phyloP scores from a whole-genome alignment of 345 rosid species.

The Eucalyptus urophylla region DNA sequence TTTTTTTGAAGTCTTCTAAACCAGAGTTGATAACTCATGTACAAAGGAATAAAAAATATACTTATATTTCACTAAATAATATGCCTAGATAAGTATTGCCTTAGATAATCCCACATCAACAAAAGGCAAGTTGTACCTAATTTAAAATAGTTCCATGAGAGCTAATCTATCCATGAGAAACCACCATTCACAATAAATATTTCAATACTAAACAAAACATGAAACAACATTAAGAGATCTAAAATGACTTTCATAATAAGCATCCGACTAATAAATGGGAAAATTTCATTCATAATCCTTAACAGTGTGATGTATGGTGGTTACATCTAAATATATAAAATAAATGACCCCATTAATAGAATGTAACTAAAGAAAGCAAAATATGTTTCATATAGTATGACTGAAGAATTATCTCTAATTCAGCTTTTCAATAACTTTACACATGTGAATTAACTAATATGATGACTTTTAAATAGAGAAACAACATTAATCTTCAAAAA shows the following conservation, averaged over 20 bases:
- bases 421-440: not conserved
- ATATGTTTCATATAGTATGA: not conserved
- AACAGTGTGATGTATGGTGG: fast-evolving
- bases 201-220: too few relatives aligned
- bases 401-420: not conserved
- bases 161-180: not conserved
- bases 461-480: not conserved
- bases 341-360: too few relatives aligned
- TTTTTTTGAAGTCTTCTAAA: too few relatives aligned
- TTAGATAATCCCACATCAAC: not conserved
- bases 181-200: not conserved
- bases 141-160: too few relatives aligned
- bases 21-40: not conserved
- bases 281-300: too few relatives aligned
- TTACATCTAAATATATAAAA: too few relatives aligned
- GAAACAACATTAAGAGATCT: too few relatives aligned
- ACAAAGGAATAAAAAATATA: not conserved
- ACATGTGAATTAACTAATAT: not conserved
- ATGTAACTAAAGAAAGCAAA: not conserved
- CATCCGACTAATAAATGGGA: too few relatives aligned
- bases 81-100: not conserved
- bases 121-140: too few relatives aligned
- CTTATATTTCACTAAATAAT: not conserved
- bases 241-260: too few relatives aligned
- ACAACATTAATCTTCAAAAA: not conserved